Conservation (phyloP, 2,329 filamentous ascomycete species). For the Colletotrichum aenigma region DNA sequence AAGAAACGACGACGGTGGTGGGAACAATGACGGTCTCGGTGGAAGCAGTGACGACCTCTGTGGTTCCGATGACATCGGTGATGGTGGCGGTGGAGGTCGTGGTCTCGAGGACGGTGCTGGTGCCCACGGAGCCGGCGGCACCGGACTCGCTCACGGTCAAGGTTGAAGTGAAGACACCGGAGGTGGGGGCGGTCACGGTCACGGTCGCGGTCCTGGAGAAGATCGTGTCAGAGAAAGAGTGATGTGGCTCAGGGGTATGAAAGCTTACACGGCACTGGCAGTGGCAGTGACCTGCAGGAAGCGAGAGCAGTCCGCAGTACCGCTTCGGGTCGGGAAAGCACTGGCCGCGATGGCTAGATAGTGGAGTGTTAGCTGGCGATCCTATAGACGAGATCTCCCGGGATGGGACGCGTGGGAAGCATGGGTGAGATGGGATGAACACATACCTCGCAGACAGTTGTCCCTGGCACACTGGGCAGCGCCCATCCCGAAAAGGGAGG, state of each 20-base stretch:
- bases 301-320: constrained; percentile 15
- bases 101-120: constrained; percentile 1
- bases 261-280: constrained; percentile 1
- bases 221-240: background rate
- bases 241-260: background rate
- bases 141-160: background rate
- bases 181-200: constrained; percentile 8
- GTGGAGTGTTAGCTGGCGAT: background rate
- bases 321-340: constrained; percentile 1
- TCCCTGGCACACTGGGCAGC: constrained; percentile 17
- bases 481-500: constrained; percentile 16
- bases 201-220: background rate
- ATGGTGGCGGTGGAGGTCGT: background rate
- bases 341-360: constrained; percentile 9
- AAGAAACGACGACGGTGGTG: constrained; percentile 9
- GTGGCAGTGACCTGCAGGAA: constrained; percentile 3
- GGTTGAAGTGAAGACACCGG: constrained; percentile 8
- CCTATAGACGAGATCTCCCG: background rate
- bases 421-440: background rate
- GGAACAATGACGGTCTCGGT: constrained; percentile 12
- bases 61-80: background rate
- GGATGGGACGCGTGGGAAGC: background rate
- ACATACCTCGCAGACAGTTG: constrained; percentile 17
- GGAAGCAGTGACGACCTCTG: background rate
- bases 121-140: background rate